Conservation (phyloP, 1,284 basidiomycete species). For the Vanrija sp. region DNA sequence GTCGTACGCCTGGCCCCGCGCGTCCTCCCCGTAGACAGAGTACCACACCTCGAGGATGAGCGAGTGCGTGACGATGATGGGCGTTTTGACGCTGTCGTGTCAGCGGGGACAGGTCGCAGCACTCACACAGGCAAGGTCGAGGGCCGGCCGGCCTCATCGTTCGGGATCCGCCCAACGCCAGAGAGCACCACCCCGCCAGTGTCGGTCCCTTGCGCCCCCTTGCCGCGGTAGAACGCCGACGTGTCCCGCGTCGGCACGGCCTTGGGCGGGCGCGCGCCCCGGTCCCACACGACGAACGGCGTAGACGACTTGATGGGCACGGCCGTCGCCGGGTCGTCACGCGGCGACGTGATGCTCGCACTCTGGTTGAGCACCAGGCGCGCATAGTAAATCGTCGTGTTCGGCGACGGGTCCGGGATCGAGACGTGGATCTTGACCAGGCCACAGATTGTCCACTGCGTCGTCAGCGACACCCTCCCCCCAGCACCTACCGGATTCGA, state of each 20-base stretch:
- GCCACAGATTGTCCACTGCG: conserved; percentile 35
- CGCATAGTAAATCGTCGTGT: conserved; percentile 32
- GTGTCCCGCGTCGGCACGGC: conserved; percentile 17
- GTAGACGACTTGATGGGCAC: conserved; percentile 10
- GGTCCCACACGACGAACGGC: conserved; percentile 10
- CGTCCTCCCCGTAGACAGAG: conserved; percentile 36
- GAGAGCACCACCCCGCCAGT: conserved; percentile 14
- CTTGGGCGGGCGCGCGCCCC: conserved; percentile 16
- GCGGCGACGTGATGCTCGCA: conserved; percentile 27
- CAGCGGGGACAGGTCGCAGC: background rate
- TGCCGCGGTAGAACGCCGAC: conserved; percentile 27
- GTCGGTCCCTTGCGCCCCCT: conserved; percentile 9
- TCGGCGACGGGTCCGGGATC: conserved; percentile 20
- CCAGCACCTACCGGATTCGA: conserved; percentile 25
- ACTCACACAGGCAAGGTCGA: conserved; percentile 26
- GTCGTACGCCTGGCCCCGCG: conserved; percentile 27
- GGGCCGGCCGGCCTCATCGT: conserved; percentile 33
- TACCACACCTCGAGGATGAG: conserved; percentile 45
- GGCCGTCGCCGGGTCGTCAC: conserved; percentile 18
- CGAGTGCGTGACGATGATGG: conserved; percentile 42
- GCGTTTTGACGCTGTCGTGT: conserved; percentile 30
- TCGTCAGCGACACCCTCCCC: background rate
- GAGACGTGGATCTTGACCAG: conserved; percentile 22
- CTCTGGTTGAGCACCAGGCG: conserved; percentile 33
- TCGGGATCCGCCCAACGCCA: conserved; percentile 29